Percentiles rank a stretch among this genome's conserved stretches.
These are phyloP conservation scores for Halophytophthora batemanensis DNA, from an alignment of 352 stramenopile genomes.

Conservation along the genomic window DNA sequence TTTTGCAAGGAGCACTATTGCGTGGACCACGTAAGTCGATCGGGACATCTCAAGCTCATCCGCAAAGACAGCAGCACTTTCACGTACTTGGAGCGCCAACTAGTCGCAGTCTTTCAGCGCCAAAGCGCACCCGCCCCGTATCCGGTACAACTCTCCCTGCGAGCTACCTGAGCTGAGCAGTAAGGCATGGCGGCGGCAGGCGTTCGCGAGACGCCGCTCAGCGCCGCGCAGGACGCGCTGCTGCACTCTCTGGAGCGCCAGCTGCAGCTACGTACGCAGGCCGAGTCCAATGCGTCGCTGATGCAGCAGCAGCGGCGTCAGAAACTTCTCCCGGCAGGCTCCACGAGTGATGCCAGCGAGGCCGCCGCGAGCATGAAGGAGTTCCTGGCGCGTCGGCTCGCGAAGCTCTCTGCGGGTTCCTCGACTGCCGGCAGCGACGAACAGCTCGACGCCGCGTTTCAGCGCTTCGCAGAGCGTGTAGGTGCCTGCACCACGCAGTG, in stretches of 20 bases:
- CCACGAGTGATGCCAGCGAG: not conserved
- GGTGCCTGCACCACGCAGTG: slow-evolving; percentile 36
- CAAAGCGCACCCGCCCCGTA: too few relatives aligned
- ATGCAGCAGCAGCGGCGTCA: slow-evolving; percentile 20
- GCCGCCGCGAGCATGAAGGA: slow-evolving; percentile 33
- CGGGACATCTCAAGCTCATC: too few relatives aligned
- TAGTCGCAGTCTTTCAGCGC: too few relatives aligned
- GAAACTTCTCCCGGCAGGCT: not conserved
- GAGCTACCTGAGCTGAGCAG: too few relatives aligned
- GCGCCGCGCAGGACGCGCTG: slow-evolving; percentile 42
- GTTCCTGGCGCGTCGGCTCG: slow-evolving; percentile 26
- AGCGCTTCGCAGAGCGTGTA: slow-evolving; percentile 29
- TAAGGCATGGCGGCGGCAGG: not conserved
- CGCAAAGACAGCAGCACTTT: too few relatives aligned
- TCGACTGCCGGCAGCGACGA: not conserved
- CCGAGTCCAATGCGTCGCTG: slow-evolving; percentile 38
- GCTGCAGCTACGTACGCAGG: slow-evolving; percentile 52
- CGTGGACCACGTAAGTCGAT: too few relatives aligned
- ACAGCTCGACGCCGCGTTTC: slow-evolving; percentile 21
- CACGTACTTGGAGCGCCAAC: too few relatives aligned
- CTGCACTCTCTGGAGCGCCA: slow-evolving; percentile 57
- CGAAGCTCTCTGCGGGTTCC: not conserved
- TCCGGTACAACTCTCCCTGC: too few relatives aligned
- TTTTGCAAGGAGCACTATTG: too few relatives aligned
- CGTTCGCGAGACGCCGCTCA: slow-evolving; percentile 47